Percentiles rank a stretch among this genome's conserved stretches.
These are phyloP conservation scores for Nothophoma quercina DNA, from an alignment of 2,329 filamentous ascomycete species.

Conservation along the genomic window DNA sequence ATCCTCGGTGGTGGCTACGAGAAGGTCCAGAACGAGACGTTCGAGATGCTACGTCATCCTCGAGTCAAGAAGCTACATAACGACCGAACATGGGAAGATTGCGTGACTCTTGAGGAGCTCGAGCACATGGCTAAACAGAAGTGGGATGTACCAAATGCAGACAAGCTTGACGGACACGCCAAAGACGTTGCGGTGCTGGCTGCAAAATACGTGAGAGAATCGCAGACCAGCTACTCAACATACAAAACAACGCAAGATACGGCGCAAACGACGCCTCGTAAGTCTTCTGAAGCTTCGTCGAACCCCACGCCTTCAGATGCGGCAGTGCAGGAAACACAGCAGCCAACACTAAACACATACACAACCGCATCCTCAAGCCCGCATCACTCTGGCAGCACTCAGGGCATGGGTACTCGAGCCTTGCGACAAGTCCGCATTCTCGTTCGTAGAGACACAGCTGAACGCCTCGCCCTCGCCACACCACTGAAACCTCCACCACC, in stretches of 20 bases:
- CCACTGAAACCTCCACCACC: slow-evolving; percentile 2
- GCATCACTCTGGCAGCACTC: slow-evolving; percentile 31
- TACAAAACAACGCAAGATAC: slow-evolving; percentile 34
- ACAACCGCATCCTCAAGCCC: slow-evolving; percentile 17
- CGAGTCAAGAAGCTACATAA: slow-evolving; percentile 77
- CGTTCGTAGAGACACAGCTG: slow-evolving; percentile 31
- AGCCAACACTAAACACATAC: slow-evolving; percentile 8
- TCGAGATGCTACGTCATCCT: slow-evolving; percentile 80
- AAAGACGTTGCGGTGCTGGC: slow-evolving; percentile 39
- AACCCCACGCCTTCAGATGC: slow-evolving; percentile 14
- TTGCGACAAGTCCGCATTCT: slow-evolving; percentile 28
- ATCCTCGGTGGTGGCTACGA: slow-evolving; percentile 82
- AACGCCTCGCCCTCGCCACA: slow-evolving; percentile 11
- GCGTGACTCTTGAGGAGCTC: slow-evolving; percentile 73
- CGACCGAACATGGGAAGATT: slow-evolving; percentile 74
- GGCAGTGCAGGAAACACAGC: slow-evolving; percentile 29
- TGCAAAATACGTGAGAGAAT: slow-evolving; percentile 30
- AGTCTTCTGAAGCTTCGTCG: slow-evolving; percentile 14
- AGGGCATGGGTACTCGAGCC: slow-evolving; percentile 28
- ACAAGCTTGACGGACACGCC: slow-evolving; percentile 38
- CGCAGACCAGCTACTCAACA: slow-evolving; percentile 26
- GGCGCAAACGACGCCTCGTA: slow-evolving; percentile 28
- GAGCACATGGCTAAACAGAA: slow-evolving; percentile 70
- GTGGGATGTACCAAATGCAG: slow-evolving; percentile 36
- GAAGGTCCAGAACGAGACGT: slow-evolving; percentile 71